phyloP scores from a whole-genome alignment of 129 eudicot genomes.

The Saposhnikovia divaricata region DNA sequence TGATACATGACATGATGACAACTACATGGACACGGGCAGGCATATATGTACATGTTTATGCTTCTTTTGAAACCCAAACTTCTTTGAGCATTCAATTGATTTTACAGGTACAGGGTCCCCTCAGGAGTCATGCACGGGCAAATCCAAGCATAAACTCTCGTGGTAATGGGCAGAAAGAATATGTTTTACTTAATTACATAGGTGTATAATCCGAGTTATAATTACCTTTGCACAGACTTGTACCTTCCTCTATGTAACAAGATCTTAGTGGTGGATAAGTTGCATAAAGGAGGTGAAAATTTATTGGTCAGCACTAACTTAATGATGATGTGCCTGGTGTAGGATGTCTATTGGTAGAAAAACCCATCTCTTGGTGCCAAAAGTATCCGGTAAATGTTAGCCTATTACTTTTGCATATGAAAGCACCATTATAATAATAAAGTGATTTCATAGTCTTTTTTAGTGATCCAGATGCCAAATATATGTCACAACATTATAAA shows the following conservation, averaged over 20 bases:
- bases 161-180: not conserved
- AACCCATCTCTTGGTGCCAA: constrained; percentile 5
- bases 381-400: not conserved
- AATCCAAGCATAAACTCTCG: not conserved
- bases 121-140: not conserved
- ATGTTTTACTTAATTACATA: not conserved
- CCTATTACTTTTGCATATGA: not conserved
- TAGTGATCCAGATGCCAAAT: not conserved
- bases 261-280: constrained; percentile 22
- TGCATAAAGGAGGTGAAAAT: not conserved
- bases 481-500: not conserved
- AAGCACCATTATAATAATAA: not conserved
- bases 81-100: not conserved
- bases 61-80: not conserved
- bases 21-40: not conserved
- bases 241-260: constrained; percentile 18
- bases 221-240: constrained; percentile 18
- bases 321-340: constrained; percentile 6
- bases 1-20: not conserved
- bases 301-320: constrained; percentile 15
- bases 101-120: not conserved
- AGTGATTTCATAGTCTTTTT: not conserved
- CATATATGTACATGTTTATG: not conserved
- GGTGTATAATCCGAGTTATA: constrained; percentile 12
- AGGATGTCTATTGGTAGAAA: constrained; percentile 12